These are phyloP conservation scores for Myriosclerotinia scirpicola DNA, from an alignment of 2,329 filamentous ascomycete species.

Conservation along the genomic window DNA sequence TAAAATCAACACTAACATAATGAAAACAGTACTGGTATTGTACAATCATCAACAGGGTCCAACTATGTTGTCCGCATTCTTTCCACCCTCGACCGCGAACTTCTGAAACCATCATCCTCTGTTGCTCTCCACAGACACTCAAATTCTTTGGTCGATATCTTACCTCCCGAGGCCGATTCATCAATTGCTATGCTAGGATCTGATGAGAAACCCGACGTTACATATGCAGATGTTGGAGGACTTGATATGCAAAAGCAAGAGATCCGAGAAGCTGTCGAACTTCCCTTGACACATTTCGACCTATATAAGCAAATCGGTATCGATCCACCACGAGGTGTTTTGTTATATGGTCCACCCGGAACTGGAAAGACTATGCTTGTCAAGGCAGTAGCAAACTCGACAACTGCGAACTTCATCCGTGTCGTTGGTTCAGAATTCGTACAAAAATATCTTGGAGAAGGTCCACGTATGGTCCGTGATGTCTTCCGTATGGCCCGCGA, in stretches of 20 bases:
- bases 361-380: slow-evolving; percentile 97
- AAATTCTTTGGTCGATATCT: slow-evolving; percentile 96
- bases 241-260: slow-evolving; percentile 99
- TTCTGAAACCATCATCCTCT: slow-evolving; percentile 95
- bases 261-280: slow-evolving; percentile 94
- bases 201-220: slow-evolving; percentile 97
- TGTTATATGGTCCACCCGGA: slow-evolving; percentile 93
- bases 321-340: slow-evolving; percentile 91
- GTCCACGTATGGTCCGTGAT: slow-evolving; percentile 97
- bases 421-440: slow-evolving; percentile 98
- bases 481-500: slow-evolving; percentile 99
- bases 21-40: slow-evolving; percentile 79
- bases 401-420: slow-evolving; percentile 96
- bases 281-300: slow-evolving; percentile 95
- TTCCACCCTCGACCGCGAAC: slow-evolving; percentile 95
- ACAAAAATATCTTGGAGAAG: slow-evolving; percentile 97
- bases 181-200: slow-evolving; percentile 97
- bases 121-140: slow-evolving; percentile 98
- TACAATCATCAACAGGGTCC: slow-evolving; percentile 95
- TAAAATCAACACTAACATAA: slow-evolving; percentile 28
- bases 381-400: slow-evolving; percentile 98
- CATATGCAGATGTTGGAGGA: slow-evolving; percentile 95
- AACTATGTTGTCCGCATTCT: slow-evolving; percentile 99
- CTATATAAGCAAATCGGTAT: slow-evolving; percentile 99
- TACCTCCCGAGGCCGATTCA: slow-evolving; percentile 97